These are phyloP conservation scores for Blumeriella jaapii DNA, from an alignment of 2,329 filamentous ascomycete genomes.

Conservation along the genomic window DNA sequence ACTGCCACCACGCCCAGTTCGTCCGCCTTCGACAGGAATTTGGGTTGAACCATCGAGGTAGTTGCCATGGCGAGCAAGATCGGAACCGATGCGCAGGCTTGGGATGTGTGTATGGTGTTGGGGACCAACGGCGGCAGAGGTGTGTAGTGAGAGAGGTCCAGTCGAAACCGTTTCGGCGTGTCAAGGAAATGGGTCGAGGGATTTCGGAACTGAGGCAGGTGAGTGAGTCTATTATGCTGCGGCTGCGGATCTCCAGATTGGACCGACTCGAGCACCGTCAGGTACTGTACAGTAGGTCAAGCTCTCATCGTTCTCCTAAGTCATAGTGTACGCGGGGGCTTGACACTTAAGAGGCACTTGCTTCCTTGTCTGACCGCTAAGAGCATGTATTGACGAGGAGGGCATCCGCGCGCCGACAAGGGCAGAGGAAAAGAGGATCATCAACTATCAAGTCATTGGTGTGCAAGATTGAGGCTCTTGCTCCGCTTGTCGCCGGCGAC, in stretches of 20 bases:
- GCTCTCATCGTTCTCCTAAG: constrained; percentile 14
- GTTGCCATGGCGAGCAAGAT: constrained; percentile 24
- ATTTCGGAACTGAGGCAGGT: not conserved
- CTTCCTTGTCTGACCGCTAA: constrained; percentile 11
- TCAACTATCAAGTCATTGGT: constrained; percentile 15
- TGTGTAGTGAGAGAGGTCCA: no score
- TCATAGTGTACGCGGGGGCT: constrained; percentile 17
- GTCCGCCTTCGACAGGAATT: constrained; percentile 68
- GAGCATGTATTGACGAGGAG: constrained; percentile 13
- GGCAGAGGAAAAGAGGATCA: constrained; percentile 13
- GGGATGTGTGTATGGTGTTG: no score
- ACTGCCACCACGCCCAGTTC: constrained; percentile 89
- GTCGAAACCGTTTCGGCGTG: no score
- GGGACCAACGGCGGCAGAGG: no score
- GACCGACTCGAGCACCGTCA: not conserved
- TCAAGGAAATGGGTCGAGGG: no score
- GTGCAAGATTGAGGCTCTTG: no score
- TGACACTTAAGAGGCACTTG: constrained; percentile 9
- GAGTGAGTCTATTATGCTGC: not conserved
- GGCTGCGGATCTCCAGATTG: not conserved
- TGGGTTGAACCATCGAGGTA: constrained; percentile 31
- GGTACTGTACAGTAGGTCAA: constrained; percentile 14
- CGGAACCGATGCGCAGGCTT: no score
- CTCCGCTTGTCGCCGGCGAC: constrained; percentile 2
- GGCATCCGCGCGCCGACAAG: constrained; percentile 8